Conservation (phyloP, 2,329 filamentous ascomycete genomes). For the Herpotrichia juniperi region DNA sequence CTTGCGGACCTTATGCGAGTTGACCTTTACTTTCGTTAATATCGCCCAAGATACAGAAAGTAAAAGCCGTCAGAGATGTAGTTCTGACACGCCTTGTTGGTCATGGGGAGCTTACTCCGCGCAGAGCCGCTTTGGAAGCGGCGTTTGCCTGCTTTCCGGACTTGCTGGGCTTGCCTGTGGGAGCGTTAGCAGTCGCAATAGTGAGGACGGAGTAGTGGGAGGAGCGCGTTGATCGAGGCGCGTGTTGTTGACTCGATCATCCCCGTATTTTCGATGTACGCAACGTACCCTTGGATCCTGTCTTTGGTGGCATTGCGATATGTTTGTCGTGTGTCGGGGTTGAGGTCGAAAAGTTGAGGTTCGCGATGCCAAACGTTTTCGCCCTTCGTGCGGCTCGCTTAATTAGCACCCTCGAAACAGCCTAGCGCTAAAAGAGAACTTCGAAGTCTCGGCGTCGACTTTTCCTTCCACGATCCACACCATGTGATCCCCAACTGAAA, state of each 20-base stretch:
- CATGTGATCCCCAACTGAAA: constrained; percentile 12
- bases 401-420: constrained; percentile 1
- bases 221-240: constrained; percentile 17
- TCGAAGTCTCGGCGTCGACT: constrained; percentile 22
- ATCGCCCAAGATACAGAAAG: constrained; percentile 36
- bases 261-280: background rate
- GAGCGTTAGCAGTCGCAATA: constrained; percentile 29
- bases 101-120: constrained; percentile 74
- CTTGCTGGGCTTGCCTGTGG: constrained; percentile 71
- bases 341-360: constrained; percentile 32
- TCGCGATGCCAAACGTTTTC: constrained; percentile 18
- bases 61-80: constrained; percentile 59
- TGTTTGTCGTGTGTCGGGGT: constrained; percentile 37
- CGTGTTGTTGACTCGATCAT: background rate
- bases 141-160: constrained; percentile 77
- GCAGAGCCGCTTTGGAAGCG: constrained; percentile 94
- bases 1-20: constrained; percentile 89
- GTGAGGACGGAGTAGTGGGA: background rate
- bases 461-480: background rate
- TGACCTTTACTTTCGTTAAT: constrained; percentile 60
- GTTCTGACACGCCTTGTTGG: constrained; percentile 57
- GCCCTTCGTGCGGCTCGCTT: constrained; percentile 18
- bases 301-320: constrained; percentile 48
- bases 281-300: constrained; percentile 41
- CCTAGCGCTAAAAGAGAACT: constrained; percentile 24